phyloP scores from a whole-genome alignment of 2,329 filamentous ascomycete species.

The Fusarium sulawesiense region DNA sequence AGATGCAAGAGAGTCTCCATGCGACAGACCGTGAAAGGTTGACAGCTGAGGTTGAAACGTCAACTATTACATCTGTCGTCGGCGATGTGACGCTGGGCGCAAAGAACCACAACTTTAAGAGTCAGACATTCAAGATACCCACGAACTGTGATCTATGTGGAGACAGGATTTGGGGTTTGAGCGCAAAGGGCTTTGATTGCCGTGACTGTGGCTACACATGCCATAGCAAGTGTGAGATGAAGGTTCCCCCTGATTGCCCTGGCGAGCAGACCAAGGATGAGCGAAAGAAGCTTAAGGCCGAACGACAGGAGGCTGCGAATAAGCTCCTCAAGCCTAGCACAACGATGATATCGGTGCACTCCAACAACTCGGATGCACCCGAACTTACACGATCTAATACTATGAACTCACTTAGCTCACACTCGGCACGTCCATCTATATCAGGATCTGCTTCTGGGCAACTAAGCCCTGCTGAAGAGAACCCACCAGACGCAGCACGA shows the following conservation, averaged over 20 bases:
- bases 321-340: constrained; percentile 63
- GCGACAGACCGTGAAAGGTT: constrained; percentile 84
- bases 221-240: constrained; percentile 99
- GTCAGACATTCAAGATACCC: constrained; percentile 99
- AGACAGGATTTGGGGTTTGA: constrained; percentile 96
- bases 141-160: constrained; percentile 98
- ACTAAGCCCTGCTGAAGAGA: constrained; percentile 65
- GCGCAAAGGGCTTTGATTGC: constrained; percentile 96
- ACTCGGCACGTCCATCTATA: constrained; percentile 80
- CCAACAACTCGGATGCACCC: constrained; percentile 73
- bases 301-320: constrained; percentile 83
- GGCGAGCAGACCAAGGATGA: constrained; percentile 95
- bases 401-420: constrained; percentile 89
- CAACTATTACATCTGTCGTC: constrained; percentile 89
- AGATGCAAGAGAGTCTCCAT: constrained; percentile 85
- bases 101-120: constrained; percentile 96
- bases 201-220: constrained; percentile 97
- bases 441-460: constrained; percentile 67
- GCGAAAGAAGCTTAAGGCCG: constrained; percentile 90
- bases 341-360: constrained; percentile 52
- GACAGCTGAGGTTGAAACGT: constrained; percentile 91
- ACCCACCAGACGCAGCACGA: constrained; percentile 45
- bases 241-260: constrained; percentile 94
- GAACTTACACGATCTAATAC: constrained; percentile 83
- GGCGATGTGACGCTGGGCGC: constrained; percentile 93